Percentiles rank a stretch among this genome's conserved stretches.
Evolutionary conservation across 192 early-diverging fungal genomes (phyloP).

Genomic region (Pilaira anomala): DNA sequence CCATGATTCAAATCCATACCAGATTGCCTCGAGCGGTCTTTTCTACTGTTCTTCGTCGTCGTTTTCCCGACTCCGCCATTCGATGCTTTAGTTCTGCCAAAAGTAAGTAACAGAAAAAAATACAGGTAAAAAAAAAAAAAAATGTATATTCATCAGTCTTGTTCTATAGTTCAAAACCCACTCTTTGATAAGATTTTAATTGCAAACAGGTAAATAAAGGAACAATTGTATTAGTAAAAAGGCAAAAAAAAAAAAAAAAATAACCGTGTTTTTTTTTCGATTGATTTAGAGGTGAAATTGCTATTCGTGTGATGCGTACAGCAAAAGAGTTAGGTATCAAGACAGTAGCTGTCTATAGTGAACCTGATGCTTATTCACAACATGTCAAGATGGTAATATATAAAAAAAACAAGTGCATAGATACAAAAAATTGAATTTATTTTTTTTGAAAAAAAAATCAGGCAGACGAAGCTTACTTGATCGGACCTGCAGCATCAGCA

Average conservation of each 20-base stretch:
- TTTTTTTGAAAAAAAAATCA: slow-evolving; percentile 18
- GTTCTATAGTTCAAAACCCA: slow-evolving; percentile 58
- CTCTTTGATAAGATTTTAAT: slow-evolving; percentile 96
- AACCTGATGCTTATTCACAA: slow-evolving; percentile 83
- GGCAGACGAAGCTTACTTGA: slow-evolving; percentile 92
- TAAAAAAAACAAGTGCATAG: no score
- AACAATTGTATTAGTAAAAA: no score
- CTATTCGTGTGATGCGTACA: slow-evolving; percentile 76
- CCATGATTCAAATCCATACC: neutral
- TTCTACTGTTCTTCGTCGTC: neutral
- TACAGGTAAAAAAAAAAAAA: no score
- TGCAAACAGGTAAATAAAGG: slow-evolving; percentile 90
- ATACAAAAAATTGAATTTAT: neutral
- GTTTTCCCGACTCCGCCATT: neutral
- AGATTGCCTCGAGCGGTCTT: neutral
- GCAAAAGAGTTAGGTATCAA: slow-evolving; percentile 89
- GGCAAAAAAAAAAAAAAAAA: neutral
- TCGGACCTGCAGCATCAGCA: slow-evolving; percentile 78
- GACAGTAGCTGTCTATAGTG: slow-evolving; percentile 90
- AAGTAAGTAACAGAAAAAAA: no score
- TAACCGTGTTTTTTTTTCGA: neutral
- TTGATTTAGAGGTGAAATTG: slow-evolving; percentile 69
- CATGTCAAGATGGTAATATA: slow-evolving; percentile 71
- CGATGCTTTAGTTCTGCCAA: neutral
- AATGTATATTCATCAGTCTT: slow-evolving; percentile 1